These are phyloP conservation scores for Madurella mycetomatis DNA, from an alignment of 2,329 filamentous ascomycete species.

Conservation along the genomic window DNA sequence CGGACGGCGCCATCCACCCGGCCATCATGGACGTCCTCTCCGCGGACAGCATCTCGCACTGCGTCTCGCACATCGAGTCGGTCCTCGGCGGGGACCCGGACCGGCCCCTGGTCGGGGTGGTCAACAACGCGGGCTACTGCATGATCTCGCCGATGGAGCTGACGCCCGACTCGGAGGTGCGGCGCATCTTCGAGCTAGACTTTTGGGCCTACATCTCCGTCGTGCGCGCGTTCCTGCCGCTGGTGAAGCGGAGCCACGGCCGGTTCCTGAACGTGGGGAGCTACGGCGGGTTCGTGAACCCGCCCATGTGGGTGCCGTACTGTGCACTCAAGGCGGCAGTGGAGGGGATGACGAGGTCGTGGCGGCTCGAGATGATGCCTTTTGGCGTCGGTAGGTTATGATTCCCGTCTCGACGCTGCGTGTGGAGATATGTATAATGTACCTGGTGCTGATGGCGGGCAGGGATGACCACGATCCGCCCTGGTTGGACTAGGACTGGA, in stretches of 20 bases:
- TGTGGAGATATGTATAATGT: too few relatives aligned
- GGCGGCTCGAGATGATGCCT: conserved; percentile 10
- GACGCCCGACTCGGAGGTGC: conserved; percentile 6
- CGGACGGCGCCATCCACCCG: conserved; percentile 1
- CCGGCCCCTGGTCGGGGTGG: conserved; percentile 5
- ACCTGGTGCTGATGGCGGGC: background rate
- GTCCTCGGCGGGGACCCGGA: conserved; percentile 4
- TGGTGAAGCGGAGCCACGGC: conserved; percentile 8
- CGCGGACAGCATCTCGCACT: conserved; percentile 1
- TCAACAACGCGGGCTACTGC: conserved; percentile 13
- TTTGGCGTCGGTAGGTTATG: conserved; percentile 8
- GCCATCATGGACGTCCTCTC: conserved; percentile 10
- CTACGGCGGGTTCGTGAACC: conserved; percentile 11
- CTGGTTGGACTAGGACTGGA: conserved; percentile 4
- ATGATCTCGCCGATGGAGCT: conserved; percentile 14
- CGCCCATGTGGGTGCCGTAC: conserved; percentile 10
- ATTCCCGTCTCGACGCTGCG: background rate
- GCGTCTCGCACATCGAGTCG: conserved; percentile 3
- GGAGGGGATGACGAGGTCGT: conserved; percentile 8
- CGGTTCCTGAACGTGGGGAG: conserved; percentile 8
- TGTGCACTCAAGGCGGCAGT: conserved; percentile 8
- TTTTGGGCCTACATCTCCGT: conserved; percentile 11
- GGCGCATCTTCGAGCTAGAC: conserved; percentile 11
- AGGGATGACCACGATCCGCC: conserved; percentile 7
- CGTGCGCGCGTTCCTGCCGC: conserved; percentile 9